A percentile compares a stretch with the other conserved stretches of the same genome.
These are phyloP conservation scores for Gremmenia infestans DNA, from an alignment of 2,329 filamentous ascomycete genomes.

Conservation along the genomic window DNA sequence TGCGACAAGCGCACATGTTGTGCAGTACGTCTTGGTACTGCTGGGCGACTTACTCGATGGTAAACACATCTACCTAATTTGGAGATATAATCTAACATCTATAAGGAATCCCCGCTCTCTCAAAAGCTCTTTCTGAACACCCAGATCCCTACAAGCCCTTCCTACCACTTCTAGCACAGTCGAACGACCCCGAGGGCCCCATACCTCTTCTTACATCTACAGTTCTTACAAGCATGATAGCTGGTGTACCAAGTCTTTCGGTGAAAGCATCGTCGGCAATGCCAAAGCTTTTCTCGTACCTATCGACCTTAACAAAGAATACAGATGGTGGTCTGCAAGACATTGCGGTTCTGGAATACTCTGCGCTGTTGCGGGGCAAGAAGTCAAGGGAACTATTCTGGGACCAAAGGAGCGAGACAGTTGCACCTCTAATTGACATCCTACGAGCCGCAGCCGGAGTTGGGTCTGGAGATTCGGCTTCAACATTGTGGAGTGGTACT, in stretches of 20 bases:
- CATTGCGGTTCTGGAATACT: conserved; percentile 90
- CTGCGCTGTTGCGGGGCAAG: conserved; percentile 70
- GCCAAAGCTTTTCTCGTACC: conserved; percentile 77
- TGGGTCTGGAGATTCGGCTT: conserved; percentile 54
- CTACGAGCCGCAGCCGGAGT: conserved; percentile 73
- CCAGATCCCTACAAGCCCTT: conserved; percentile 76
- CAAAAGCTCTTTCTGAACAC: conserved; percentile 69
- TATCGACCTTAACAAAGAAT: conserved; percentile 77
- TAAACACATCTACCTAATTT: conserved; percentile 38
- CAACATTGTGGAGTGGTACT: conserved; percentile 57
- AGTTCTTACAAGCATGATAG: conserved; percentile 76
- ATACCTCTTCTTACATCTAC: conserved; percentile 87
- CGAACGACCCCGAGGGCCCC: conserved; percentile 68
- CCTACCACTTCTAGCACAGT: conserved; percentile 75
- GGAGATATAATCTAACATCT: conserved; percentile 3
- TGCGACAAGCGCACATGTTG: conserved; percentile 79
- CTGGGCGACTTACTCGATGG: conserved; percentile 82
- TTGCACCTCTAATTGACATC: conserved; percentile 77
- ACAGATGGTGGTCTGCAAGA: conserved; percentile 89
- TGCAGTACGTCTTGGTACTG: conserved; percentile 92
- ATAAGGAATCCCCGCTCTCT: conserved; percentile 74
- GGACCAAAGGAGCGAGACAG: conserved; percentile 81
- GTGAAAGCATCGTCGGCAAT: conserved; percentile 62
- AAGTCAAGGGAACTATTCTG: conserved; percentile 80
- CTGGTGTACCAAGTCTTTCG: conserved; percentile 54